These are phyloP conservation scores for Cadophora sp. DNA, from an alignment of 2,329 filamentous ascomycete genomes.

Conservation along the genomic window DNA sequence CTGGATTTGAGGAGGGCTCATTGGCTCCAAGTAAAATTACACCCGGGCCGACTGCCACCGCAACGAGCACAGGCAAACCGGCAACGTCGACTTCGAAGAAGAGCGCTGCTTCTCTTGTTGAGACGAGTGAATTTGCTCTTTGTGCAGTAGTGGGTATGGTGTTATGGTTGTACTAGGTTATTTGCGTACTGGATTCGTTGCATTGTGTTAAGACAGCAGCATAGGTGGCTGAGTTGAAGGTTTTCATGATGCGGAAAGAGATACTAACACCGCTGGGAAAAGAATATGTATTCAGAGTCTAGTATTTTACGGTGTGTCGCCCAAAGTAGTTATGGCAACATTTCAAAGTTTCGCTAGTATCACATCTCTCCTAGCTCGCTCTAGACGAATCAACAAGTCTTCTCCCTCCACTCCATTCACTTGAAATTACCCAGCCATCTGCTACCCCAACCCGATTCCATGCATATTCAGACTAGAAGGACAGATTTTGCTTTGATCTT, in stretches of 20 bases:
- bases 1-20: background rate
- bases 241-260: too few relatives aligned
- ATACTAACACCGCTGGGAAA: background rate
- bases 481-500: too few relatives aligned
- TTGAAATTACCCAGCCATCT: too few relatives aligned
- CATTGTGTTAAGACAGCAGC: too few relatives aligned
- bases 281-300: background rate
- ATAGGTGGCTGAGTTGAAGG: too few relatives aligned
- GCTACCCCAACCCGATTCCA: too few relatives aligned
- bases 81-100: background rate
- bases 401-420: too few relatives aligned
- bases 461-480: too few relatives aligned
- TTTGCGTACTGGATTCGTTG: background rate
- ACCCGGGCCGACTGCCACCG: background rate
- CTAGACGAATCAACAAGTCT: too few relatives aligned
- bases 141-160: background rate
- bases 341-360: background rate
- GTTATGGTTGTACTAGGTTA: background rate
- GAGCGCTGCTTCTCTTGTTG: background rate
- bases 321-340: background rate
- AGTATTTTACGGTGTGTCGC: background rate
- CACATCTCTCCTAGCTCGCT: background rate
- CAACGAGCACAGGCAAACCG: background rate
- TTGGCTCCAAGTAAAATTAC: background rate
- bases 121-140: background rate